These are phyloP conservation scores for Puccinia coronata DNA, from an alignment of 1,284 basidiomycete genomes.

Conservation along the genomic window DNA sequence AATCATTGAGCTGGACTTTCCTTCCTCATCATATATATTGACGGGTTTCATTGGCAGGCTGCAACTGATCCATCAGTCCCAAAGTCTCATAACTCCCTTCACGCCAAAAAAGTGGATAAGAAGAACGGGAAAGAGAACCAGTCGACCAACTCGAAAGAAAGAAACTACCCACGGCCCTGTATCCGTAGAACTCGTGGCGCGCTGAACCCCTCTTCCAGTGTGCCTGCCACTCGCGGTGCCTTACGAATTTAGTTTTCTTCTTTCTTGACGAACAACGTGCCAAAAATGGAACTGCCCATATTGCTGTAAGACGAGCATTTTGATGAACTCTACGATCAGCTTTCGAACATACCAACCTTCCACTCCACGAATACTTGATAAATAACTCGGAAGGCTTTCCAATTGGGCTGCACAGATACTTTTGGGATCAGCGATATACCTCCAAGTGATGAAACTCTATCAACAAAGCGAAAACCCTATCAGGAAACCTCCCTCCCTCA, in stretches of 20 bases:
- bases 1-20: background rate
- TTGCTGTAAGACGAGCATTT: no score
- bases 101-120: background rate
- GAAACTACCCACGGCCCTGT: background rate
- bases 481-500: background rate
- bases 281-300: background rate
- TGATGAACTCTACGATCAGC: background rate
- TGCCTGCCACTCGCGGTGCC: background rate
- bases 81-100: background rate
- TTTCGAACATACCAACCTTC: background rate
- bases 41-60: background rate
- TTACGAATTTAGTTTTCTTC: slow-evolving; percentile 1
- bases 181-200: background rate
- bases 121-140: slow-evolving; percentile 4
- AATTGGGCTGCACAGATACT: background rate
- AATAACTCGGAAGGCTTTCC: background rate
- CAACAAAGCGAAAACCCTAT: background rate
- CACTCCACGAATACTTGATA: background rate
- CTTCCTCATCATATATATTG: background rate
- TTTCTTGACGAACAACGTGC: background rate
- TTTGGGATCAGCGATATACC: background rate
- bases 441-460: background rate
- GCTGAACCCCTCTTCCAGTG: background rate
- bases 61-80: background rate
- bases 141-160: background rate